Evolutionary conservation across 179 eudicot genomes (phyloP), one percentile per base, ranked within the genome.

Genomic region (Spergularia azorica): DNA sequence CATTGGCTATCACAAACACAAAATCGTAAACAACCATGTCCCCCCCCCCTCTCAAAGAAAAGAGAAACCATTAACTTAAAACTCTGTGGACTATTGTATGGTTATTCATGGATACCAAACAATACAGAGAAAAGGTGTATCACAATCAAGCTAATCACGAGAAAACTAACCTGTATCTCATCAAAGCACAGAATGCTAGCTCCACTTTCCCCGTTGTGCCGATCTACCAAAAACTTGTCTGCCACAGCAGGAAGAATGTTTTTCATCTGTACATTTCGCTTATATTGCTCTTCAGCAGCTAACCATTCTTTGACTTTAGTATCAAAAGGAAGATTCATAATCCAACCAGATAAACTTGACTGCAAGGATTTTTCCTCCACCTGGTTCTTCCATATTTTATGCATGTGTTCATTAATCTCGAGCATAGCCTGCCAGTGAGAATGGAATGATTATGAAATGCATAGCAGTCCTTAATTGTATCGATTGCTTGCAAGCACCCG

Each of bases 191-290:
- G 90, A 79, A 95, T 83, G 80, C 92, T 91, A 72, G 96, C 96
- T 77, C 98, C 97, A 75, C 84, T 84, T 71, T 78, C 70, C 66
- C 80, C 78, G 63, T 77, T 83, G 55, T 83, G 90, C 62, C 67
- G 80, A 68, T 87, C 89, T n/a, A 90, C 82, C 70, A 95, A 90
- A 89, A 92, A 92, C 83, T 88, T 92, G 69, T 95, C 98, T 41
- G 97, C 98, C 61, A 95, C 98, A 71, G 90, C 88, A 52, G 96
- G 98, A 84, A 95, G 98, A 85, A 95, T 92, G 78, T 91, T 82
- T 84, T 86, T 88, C 81, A 92, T 72, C 81, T 91, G 92, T 73
- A 86, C 70, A 65, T 87, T 92, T 87, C 85, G 88, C 84, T 92
- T 92, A 70, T 90, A 95, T 78, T 68, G 88, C 83, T 95, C 98